Evolutionary conservation across 2,329 filamentous ascomycete species (phyloP), one percentile per base, ranked within the genome.

Genomic region (Ambrosiella xylebori): DNA sequence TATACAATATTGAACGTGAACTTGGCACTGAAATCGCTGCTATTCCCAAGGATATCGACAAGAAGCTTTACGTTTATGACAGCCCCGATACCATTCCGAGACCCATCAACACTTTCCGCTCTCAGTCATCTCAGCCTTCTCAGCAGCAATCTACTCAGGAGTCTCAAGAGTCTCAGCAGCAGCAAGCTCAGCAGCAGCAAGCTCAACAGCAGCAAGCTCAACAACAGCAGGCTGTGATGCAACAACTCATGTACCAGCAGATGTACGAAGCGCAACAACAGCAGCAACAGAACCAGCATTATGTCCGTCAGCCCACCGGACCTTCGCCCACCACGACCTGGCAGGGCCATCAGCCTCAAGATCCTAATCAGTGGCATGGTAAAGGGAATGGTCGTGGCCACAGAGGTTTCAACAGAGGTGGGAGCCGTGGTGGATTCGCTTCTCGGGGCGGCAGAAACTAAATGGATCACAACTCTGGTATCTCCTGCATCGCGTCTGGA

Each of bases 1-100:
- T 98, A 17, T 98, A 98, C 76, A 94, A 94, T 70, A 98, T 98
- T 65, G 93, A 98, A 71, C 86, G 94, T 65, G 93, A 98, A 67
- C 77, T 98, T 45, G 93, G 93, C 56, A 98, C 93, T 6, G 93
- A 98, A 72, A 98, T 98, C 61, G 87, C 93, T 68, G 84, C 93
- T n/a, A 98, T 98, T 66, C 93, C 93, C 15, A 79, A 82, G 56
- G 85, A 82, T 64, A 98, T 98, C 63, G 93, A 98, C 75, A 97
- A 96, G 79, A 94, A 86, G 63, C 82, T 98, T 41, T 98, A 98
- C 69, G 93, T 98, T 56, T 98, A 98, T 70, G 94, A 98, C 62
- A 87, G 90, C 62, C 93, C 93, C 0, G 91, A 98, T 66, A 91
- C 79, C 59, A 97, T 98, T 65, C 93, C 94, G 55, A 83, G 90